phyloP scores from a whole-genome alignment of 768 basidiomycete species.

The Amylocystis lapponica region DNA sequence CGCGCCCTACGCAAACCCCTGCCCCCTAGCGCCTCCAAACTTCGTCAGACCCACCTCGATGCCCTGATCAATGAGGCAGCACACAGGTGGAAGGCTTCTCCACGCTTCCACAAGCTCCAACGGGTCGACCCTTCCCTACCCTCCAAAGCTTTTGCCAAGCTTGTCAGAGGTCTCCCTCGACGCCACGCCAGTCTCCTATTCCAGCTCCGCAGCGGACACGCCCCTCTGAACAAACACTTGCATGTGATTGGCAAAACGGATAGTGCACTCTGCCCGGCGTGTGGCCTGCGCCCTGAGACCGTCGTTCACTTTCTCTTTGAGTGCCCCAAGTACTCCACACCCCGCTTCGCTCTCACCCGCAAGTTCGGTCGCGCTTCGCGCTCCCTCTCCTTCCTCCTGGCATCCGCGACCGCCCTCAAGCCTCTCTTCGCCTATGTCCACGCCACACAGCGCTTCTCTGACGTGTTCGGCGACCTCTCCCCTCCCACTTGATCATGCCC shows the following conservation, averaged over 20 bases:
- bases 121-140: slow-evolving; percentile 2
- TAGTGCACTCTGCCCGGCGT: slow-evolving; percentile 8
- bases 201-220: slow-evolving; percentile 29
- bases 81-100: slow-evolving; percentile 3
- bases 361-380: background rate
- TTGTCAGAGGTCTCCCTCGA: background rate
- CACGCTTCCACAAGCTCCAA: background rate
- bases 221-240: slow-evolving; percentile 24
- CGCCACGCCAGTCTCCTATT: slow-evolving; percentile 15
- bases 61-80: too few relatives aligned
- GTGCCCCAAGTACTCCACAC: slow-evolving; percentile 7
- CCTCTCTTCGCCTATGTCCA: slow-evolving; percentile 8
- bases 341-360: background rate
- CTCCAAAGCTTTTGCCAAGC: background rate
- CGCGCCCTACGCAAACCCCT: slow-evolving; percentile 1
- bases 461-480: too few relatives aligned
- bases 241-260: slow-evolving; percentile 6
- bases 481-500: too few relatives aligned
- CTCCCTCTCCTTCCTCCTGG: slow-evolving; percentile 4
- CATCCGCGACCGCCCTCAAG: background rate
- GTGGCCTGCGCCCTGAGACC: slow-evolving; percentile 5
- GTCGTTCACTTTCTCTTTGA: slow-evolving; percentile 17
- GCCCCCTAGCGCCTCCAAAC: slow-evolving; percentile 5
- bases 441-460: slow-evolving; percentile 7
- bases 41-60: too few relatives aligned